Evolutionary conservation across 495 filamentous ascomycete genomes (phyloP).

Genomic region (Penicillium odoratum): DNA sequence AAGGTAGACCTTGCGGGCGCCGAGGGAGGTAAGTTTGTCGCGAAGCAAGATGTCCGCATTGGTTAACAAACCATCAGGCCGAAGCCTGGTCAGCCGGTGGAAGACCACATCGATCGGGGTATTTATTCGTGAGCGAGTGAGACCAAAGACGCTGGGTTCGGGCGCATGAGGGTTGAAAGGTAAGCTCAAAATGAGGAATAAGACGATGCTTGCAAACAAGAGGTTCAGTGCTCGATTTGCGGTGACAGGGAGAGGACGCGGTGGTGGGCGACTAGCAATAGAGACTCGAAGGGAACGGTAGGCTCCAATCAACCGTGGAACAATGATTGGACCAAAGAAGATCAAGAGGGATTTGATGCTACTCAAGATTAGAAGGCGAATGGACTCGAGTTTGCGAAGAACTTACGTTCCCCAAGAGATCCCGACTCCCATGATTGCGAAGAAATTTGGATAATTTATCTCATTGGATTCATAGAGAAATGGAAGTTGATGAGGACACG

Average conservation of each 20-base stretch:
- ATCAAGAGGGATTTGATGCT: slow-evolving; percentile 78
- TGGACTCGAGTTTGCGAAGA: neutral
- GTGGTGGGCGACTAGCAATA: slow-evolving; percentile 55
- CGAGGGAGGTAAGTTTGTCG: slow-evolving; percentile 64
- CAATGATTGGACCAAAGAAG: slow-evolving; percentile 81
- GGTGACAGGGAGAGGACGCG: slow-evolving; percentile 45
- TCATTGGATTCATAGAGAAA: neutral
- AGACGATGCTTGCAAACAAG: slow-evolving; percentile 55
- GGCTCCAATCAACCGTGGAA: slow-evolving; percentile 69
- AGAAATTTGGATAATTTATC: neutral
- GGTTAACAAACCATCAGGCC: slow-evolving; percentile 56
- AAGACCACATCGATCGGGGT: slow-evolving; percentile 86
- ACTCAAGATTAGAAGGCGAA: slow-evolving; percentile 18
- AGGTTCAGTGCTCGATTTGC: slow-evolving; percentile 56
- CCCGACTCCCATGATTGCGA: slow-evolving; percentile 25
- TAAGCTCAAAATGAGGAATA: slow-evolving; percentile 63
- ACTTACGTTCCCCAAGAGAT: slow-evolving; percentile 41
- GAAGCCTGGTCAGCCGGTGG: slow-evolving; percentile 65
- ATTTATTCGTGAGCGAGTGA: slow-evolving; percentile 78
- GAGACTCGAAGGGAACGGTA: slow-evolving; percentile 65
- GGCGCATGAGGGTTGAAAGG: slow-evolving; percentile 64
- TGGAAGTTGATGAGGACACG: too few species aligned
- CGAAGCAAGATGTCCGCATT: slow-evolving; percentile 62
- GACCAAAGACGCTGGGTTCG: slow-evolving; percentile 72
- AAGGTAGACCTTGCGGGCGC: slow-evolving; percentile 77